phyloP scores from a whole-genome alignment of 768 basidiomycete species.

The Hygrophorus pudorinus region DNA sequence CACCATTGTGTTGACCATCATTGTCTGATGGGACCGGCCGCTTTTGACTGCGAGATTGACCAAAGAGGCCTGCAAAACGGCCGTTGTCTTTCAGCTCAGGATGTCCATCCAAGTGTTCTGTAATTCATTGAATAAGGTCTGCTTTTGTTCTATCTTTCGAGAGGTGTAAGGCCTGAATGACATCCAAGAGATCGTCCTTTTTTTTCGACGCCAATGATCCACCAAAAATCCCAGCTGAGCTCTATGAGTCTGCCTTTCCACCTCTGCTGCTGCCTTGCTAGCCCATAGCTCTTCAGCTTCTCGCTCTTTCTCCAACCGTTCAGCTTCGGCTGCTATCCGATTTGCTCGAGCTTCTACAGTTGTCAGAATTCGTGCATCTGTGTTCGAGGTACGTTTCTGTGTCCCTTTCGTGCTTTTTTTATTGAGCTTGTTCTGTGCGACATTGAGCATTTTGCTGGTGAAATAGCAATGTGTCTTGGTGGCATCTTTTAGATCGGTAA shows the following conservation, averaged over 20 bases:
- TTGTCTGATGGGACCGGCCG: neutral
- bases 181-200: slow-evolving; percentile 5
- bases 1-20: neutral
- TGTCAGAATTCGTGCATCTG: neutral
- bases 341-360: neutral
- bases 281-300: slow-evolving; percentile 1
- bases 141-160: slow-evolving; percentile 1
- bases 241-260: neutral
- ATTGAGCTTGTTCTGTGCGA: slow-evolving; percentile 1
- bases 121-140: slow-evolving; percentile 4
- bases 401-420: neutral
- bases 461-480: neutral
- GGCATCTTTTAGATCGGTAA: neutral
- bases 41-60: neutral
- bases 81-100: slow-evolving; percentile 2
- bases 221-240: neutral
- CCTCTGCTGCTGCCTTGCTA: slow-evolving; percentile 4
- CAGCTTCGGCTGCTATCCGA: neutral
- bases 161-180: slow-evolving; percentile 6
- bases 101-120: slow-evolving; percentile 5
- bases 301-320: slow-evolving; percentile 5
- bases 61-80: slow-evolving; percentile 9
- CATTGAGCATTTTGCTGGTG: neutral
- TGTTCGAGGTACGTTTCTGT: neutral
- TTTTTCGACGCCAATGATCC: slow-evolving; percentile 5